Conservation (phyloP, 768 basidiomycete genomes). For the Hygrocybe punicea region DNA sequence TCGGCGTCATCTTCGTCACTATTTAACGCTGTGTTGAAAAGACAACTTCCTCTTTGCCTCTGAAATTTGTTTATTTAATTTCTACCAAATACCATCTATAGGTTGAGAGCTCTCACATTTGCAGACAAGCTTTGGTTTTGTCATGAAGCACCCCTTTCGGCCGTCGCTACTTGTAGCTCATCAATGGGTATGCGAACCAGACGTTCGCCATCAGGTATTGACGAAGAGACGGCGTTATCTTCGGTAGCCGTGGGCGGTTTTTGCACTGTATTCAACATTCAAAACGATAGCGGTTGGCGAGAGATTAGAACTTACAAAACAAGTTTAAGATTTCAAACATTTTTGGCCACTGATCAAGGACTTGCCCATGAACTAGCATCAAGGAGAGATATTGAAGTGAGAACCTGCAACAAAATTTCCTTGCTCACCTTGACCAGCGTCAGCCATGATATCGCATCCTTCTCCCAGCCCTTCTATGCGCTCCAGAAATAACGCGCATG, state of each 20-base stretch:
- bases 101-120: no score
- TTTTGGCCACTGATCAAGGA: constrained; percentile 75
- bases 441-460: constrained; percentile 74
- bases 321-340: constrained; percentile 75
- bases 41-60: no score
- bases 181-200: constrained; percentile 74
- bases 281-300: background rate
- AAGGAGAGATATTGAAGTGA: constrained; percentile 1
- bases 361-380: constrained; percentile 64
- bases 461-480: constrained; percentile 66
- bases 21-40: no score
- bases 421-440: constrained; percentile 62
- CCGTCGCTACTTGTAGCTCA: constrained; percentile 36
- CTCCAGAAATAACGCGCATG: constrained; percentile 59
- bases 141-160: background rate
- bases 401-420: background rate
- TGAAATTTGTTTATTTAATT: no score
- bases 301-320: constrained; percentile 50
- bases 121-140: no score
- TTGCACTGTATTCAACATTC: constrained; percentile 40
- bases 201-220: constrained; percentile 47
- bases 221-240: constrained; percentile 9
- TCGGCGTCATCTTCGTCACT: no score
- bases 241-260: constrained; percentile 33
- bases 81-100: no score